These are phyloP conservation scores for Talaromyces sp. DNA, from an alignment of 2,329 filamentous ascomycete species.

Conservation along the genomic window DNA sequence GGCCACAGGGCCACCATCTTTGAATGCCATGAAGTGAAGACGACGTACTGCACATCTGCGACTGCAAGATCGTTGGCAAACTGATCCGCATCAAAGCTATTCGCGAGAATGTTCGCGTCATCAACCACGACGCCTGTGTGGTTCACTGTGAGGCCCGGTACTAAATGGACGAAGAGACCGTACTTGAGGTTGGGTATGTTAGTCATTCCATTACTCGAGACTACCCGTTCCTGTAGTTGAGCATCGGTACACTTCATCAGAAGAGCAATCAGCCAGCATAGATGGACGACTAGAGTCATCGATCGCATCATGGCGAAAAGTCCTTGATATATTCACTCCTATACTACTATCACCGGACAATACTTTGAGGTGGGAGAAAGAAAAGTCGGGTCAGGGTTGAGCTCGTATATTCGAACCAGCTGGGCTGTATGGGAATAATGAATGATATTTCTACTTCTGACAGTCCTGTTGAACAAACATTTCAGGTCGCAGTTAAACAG, in stretches of 20 bases:
- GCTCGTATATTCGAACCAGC: neutral
- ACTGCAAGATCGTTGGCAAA: constrained; percentile 4
- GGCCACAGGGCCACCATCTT: constrained; percentile 5
- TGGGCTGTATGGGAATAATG: neutral
- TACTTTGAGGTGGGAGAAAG: neutral
- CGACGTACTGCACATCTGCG: constrained; percentile 4
- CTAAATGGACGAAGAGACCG: constrained; percentile 3
- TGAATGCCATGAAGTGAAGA: constrained; percentile 8
- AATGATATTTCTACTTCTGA: neutral
- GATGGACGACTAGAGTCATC: neutral
- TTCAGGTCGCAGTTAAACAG: neutral
- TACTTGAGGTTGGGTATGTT: constrained; percentile 7
- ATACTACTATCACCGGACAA: neutral
- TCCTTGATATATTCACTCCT: too few species aligned
- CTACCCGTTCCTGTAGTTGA: neutral
- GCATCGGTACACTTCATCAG: neutral
- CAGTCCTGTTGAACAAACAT: neutral
- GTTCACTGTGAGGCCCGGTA: constrained; percentile 6
- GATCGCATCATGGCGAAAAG: neutral
- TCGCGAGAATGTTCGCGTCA: constrained; percentile 3
- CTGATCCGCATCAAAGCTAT: neutral
- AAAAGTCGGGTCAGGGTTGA: neutral
- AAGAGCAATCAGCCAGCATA: neutral
- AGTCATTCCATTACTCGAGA: neutral
- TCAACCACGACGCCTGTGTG: neutral